These are phyloP conservation scores for Cryptococcus deneoformans DNA, from an alignment of 1,284 basidiomycete species.

Conservation along the genomic window DNA sequence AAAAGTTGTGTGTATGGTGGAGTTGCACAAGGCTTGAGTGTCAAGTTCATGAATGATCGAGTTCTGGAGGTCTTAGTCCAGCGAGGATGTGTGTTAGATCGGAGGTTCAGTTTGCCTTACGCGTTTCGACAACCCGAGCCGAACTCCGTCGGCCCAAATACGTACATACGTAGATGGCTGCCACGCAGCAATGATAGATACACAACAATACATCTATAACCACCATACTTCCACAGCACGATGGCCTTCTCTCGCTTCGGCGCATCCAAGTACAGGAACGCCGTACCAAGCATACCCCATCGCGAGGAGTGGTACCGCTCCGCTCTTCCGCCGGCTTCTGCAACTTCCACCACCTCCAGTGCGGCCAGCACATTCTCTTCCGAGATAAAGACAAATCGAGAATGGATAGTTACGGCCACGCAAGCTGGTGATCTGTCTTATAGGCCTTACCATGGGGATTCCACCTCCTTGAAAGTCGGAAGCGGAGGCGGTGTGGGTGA, in stretches of 20 bases:
- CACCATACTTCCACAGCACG: no score
- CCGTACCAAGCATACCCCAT: constrained; percentile 22
- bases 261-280: constrained; percentile 45
- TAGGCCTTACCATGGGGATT: constrained; percentile 19
- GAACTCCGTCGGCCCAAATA: no score
- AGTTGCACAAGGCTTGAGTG: not conserved
- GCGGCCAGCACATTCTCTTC: constrained; percentile 22
- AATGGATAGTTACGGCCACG: constrained; percentile 34
- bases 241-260: constrained; percentile 29
- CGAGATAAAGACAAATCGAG: constrained; percentile 36
- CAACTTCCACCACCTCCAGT: constrained; percentile 15
- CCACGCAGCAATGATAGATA: no score
- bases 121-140: no score
- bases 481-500: constrained; percentile 31
- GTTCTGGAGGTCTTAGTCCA: no score
- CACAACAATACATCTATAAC: no score
- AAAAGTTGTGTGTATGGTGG: not conserved
- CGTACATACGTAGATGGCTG: no score
- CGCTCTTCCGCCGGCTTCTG: constrained; percentile 13
- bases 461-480: constrained; percentile 25
- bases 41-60: no score
- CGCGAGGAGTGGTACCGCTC: constrained; percentile 37
- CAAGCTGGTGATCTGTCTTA: constrained; percentile 30
- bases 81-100: no score
- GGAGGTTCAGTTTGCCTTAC: no score